These are phyloP conservation scores for Hansenula sp. DNA, from an alignment of 1,139 yeast genomes.

Conservation along the genomic window DNA sequence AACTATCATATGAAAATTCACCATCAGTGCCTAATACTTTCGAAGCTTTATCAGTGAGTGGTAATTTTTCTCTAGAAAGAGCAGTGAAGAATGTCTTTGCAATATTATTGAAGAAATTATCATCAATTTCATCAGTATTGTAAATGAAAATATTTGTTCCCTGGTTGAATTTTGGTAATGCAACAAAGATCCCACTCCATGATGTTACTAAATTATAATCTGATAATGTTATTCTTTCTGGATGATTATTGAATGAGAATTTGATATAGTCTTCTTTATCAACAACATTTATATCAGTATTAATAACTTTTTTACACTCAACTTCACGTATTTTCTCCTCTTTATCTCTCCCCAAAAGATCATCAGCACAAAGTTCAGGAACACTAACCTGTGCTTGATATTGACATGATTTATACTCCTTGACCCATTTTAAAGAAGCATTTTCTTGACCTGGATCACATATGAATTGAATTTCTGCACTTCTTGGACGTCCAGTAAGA, in stretches of 20 bases:
- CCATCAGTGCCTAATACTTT: neutral
- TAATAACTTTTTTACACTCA: constrained; percentile 34
- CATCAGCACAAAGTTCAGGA: constrained; percentile 53
- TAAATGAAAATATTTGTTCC: neutral
- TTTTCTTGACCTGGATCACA: constrained; percentile 46
- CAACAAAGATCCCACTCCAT: constrained; percentile 8
- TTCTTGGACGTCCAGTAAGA: constrained; percentile 57
- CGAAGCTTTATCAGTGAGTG: neutral
- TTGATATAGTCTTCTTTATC: neutral
- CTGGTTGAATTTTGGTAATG: neutral
- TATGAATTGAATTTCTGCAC: constrained; percentile 58
- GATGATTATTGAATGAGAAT: neutral
- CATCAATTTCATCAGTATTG: neutral
- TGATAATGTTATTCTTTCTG: neutral
- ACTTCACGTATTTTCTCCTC: constrained; percentile 35
- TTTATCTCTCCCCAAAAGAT: constrained; percentile 40
- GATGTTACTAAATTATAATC: constrained; percentile 5
- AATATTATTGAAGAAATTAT: neutral
- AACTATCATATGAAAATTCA: neutral
- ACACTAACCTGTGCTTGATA: constrained; percentile 59
- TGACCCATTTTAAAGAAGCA: constrained; percentile 38
- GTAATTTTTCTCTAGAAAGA: neutral
- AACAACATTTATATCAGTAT: constrained; percentile 3
- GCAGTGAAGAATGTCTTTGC: neutral
- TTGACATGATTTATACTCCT: constrained; percentile 70